Evolutionary conservation across 179 eudicot genomes (phyloP).

Genomic region (Carnegiea gigantea): DNA sequence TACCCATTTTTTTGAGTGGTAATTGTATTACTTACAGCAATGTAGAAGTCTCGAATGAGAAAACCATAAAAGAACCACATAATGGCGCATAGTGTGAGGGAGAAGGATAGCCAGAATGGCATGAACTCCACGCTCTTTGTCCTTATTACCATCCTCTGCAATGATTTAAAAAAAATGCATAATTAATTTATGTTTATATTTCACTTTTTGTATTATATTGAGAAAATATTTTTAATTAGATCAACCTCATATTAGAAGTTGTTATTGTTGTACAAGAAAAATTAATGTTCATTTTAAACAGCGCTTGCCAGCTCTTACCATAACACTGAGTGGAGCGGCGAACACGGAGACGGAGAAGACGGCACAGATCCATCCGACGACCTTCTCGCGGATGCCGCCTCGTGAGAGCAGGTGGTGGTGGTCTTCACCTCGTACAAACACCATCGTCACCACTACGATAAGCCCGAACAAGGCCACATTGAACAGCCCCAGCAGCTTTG

Average conservation of each 20-base stretch:
- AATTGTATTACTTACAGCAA: conserved; percentile 52
- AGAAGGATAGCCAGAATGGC: conserved; percentile 75
- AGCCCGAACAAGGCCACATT: conserved; percentile 47
- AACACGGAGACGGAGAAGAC: conserved; percentile 71
- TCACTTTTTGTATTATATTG: too few species aligned
- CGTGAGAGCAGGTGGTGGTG: conserved; percentile 20
- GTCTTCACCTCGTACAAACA: conserved; percentile 21
- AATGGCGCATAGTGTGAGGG: conserved; percentile 64
- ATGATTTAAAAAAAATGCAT: neutral
- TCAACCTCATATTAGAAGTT: too few species aligned
- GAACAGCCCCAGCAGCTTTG: conserved; percentile 51
- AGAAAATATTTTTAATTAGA: too few species aligned
- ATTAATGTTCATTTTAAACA: neutral
- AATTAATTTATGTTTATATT: too few species aligned
- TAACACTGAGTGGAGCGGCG: conserved; percentile 78
- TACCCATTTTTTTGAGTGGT: too few species aligned
- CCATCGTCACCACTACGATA: conserved; percentile 39
- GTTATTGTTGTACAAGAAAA: too few species aligned
- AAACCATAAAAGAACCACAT: conserved; percentile 81
- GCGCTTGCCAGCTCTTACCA: conserved; percentile 39
- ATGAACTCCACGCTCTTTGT: conserved; percentile 86
- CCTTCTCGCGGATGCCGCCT: conserved; percentile 37
- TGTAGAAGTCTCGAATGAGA: conserved; percentile 52
- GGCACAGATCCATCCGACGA: conserved; percentile 86
- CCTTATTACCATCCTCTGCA: conserved; percentile 68